phyloP scores from a whole-genome alignment of 257 asterid genomes.

The Fraxinus anomala region DNA sequence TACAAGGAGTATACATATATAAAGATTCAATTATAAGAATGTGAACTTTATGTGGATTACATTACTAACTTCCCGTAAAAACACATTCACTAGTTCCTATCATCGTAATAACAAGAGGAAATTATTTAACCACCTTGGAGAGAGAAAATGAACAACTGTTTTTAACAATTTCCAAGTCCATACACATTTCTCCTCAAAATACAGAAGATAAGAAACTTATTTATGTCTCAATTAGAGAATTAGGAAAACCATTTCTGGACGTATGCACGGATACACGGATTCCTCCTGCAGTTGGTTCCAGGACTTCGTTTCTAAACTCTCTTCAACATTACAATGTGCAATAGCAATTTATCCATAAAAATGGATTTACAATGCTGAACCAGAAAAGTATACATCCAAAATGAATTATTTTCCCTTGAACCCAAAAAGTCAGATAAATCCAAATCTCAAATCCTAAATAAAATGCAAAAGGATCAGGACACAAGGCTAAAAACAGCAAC shows the following conservation, averaged over 20 bases:
- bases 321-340: not conserved
- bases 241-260: too few relatives aligned
- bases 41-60: not conserved
- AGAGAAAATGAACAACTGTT: not conserved
- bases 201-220: not conserved
- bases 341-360: not conserved
- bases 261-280: not conserved
- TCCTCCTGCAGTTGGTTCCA: not conserved
- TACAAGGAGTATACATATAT: not conserved
- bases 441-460: slow-evolving; percentile 16
- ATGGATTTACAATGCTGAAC: not conserved
- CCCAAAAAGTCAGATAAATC: not conserved
- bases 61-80: not conserved
- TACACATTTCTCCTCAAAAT: not conserved
- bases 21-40: not conserved
- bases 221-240: too few relatives aligned
- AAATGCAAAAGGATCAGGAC: slow-evolving; percentile 13
- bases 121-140: not conserved
- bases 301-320: not conserved
- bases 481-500: not conserved
- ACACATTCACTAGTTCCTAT: not conserved
- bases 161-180: not conserved
- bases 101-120: not conserved
- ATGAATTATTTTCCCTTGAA: not conserved
- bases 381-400: not conserved